phyloP scores from a whole-genome alignment of 2,329 filamentous ascomycete species.

The Ophiostoma ulmi region DNA sequence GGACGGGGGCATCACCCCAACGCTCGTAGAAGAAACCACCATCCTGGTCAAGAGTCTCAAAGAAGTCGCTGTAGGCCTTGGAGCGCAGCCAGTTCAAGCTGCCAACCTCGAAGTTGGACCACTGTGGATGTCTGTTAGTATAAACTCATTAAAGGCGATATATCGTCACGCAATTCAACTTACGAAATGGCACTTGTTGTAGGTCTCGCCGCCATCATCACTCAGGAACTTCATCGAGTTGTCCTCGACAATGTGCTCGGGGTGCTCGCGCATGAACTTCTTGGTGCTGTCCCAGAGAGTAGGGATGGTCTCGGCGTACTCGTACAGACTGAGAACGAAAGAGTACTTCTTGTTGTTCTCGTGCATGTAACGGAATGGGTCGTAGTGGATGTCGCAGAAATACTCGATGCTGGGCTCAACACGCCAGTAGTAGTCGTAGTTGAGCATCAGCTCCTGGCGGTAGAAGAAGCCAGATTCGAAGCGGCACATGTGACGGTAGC shows the following conservation, averaged over 20 bases:
- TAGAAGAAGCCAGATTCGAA: conserved; percentile 99
- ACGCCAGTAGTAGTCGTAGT: conserved; percentile 99
- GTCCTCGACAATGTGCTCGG: conserved; percentile 75
- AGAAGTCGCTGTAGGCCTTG: conserved; percentile 83
- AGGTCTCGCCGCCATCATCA: conserved; percentile 83
- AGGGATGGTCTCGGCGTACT: conserved; percentile 93
- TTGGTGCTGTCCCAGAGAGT: conserved; percentile 94
- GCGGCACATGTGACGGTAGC: conserved; percentile 98
- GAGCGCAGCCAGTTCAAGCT: conserved; percentile 91
- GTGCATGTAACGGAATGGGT: conserved; percentile 94
- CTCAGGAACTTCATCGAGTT: conserved; percentile 91
- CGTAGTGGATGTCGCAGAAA: conserved; percentile 91
- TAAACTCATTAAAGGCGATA: too few species aligned
- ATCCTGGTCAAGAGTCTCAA: conserved; percentile 78
- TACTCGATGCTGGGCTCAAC: conserved; percentile 96
- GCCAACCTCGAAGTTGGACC: conserved; percentile 98
- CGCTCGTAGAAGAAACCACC: conserved; percentile 98
- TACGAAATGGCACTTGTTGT: conserved; percentile 97
- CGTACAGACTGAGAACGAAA: conserved; percentile 90
- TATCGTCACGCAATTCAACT: conserved; percentile 36
- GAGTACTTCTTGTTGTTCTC: conserved; percentile 98
- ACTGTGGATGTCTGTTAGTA: conserved; percentile 48
- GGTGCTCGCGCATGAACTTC: conserved; percentile 86
- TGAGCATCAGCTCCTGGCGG: conserved; percentile 84
- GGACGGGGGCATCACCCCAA: conserved; percentile 84